A percentile compares a stretch with the other conserved stretches of the same genome.
Evolutionary conservation across 1,284 basidiomycete genomes (phyloP).

Genomic region (Tylopilus sp.): DNA sequence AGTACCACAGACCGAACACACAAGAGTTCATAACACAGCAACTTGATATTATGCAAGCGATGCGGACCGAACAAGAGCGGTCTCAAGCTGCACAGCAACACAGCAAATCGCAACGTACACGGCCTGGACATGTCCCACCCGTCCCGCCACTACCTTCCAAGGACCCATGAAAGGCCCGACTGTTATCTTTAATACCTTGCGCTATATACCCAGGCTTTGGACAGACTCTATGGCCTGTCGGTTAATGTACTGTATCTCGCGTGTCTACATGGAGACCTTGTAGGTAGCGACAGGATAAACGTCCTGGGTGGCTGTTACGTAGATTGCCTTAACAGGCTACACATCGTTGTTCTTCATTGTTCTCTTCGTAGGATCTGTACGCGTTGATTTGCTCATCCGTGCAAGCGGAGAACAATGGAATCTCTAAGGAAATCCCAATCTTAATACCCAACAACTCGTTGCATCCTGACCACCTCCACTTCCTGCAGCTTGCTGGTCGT

Average conservation of each 20-base stretch:
- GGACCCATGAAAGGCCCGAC: conserved; percentile 10
- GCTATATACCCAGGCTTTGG: conserved; percentile 27
- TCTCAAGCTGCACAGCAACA: conserved; percentile 54
- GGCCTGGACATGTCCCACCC: conserved; percentile 25
- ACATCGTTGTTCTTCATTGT: conserved; percentile 25
- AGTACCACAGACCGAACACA: conserved; percentile 56
- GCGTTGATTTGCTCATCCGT: neutral
- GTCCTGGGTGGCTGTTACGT: conserved; percentile 9
- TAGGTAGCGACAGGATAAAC: neutral
- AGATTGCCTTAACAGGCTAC: conserved; percentile 17
- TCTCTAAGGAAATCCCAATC: conserved; percentile 26
- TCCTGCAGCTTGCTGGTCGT: conserved; percentile 26
- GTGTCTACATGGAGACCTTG: conserved; percentile 8
- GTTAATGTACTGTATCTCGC: conserved; percentile 6
- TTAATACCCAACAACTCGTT: conserved; percentile 7
- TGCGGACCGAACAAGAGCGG: conserved; percentile 72
- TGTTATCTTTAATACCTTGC: conserved; percentile 22
- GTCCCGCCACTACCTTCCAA: conserved; percentile 32
- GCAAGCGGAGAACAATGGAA: conserved; percentile 25
- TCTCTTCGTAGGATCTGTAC: conserved; percentile 11
- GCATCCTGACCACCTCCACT: conserved; percentile 3
- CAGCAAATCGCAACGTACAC: conserved; percentile 48
- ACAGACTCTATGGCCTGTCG: conserved; percentile 1
- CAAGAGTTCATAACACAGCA: conserved; percentile 90
- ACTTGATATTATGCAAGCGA: conserved; percentile 68